Base-by-base conservation (phyloP, 225 moss, liverwort and hornwort species). In the Bryum argenteum region DNA sequence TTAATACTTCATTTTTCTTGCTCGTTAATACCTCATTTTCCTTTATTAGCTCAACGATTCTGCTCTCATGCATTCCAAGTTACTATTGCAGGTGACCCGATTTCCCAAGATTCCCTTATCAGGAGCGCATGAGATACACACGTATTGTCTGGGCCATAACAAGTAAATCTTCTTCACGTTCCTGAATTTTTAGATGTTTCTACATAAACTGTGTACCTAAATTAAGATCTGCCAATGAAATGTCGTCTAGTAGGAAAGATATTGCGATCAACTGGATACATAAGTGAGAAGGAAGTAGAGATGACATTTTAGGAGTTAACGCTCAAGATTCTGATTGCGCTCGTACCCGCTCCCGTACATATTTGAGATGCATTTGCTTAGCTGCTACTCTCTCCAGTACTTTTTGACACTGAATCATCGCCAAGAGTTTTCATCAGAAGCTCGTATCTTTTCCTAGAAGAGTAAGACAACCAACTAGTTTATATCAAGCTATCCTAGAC, bases 111-210 rank as follows among this genome's bases (percentile, higher is more conserved):
- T 69, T 62, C 92, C 94, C 12, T 56, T 88, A 74, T 80, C 77
- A 52, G 92, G 94, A 72, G 89, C 92, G 60, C 98, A 91, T 72
- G 88, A 94, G 71, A 94, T 98, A 73, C 89, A 92, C 82, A 83
- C 88, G 17, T 98, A 91, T 80, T 98, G 98, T 75, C 68, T 94
- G 15, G 94, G 94, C 21, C 98, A 98, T 63, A 90, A 56, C 44
- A 98, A 92, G 97, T 97, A 94, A 45, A 68, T 48, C 48, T 57
- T 63, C 50, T 50, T 55, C 11, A 26, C 45, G 45, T 71, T 53
- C 53, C 19, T 39, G 26, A 54, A 42, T 66, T 11, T n/a, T 56
- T 5, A 15, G 11, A 26, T 47, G 28, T 59, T 50, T 70, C 9
- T 15, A 54, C 20, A 8, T 15, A 39, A 24, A 4, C 19, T 38